These are phyloP conservation scores for Citrullus amarus DNA, from an alignment of 306 rosid genomes.

Conservation along the genomic window DNA sequence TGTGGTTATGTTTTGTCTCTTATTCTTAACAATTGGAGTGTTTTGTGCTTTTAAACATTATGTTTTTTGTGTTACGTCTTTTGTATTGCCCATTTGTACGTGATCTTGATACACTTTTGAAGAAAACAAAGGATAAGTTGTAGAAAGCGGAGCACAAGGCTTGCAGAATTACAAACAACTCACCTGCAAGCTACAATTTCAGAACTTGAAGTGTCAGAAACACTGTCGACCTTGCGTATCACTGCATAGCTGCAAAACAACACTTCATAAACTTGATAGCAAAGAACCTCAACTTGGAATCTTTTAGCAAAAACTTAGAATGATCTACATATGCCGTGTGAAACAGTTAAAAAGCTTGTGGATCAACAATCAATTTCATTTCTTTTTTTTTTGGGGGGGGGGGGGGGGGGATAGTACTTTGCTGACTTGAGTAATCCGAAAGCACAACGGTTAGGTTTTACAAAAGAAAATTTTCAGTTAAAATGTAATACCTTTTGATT, in stretches of 20 bases:
- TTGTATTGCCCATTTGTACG: background rate
- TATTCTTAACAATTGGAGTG: background rate
- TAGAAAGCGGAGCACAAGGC: background rate
- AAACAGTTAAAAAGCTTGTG: background rate
- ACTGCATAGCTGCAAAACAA: constrained; percentile 58
- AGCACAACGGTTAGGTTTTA: background rate
- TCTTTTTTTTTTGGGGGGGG: background rate
- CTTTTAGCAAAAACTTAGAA: background rate
- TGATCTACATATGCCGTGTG: background rate
- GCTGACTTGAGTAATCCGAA: background rate
- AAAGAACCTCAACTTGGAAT: background rate
- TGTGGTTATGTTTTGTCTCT: background rate
- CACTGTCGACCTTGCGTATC: constrained; percentile 55
- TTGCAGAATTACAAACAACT: constrained; percentile 16
- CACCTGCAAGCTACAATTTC: constrained; percentile 64
- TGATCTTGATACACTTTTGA: background rate
- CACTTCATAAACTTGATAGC: background rate
- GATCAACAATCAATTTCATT: background rate
- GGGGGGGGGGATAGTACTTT: background rate
- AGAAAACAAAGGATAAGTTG: background rate
- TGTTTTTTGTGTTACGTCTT: background rate
- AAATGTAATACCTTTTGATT: constrained; percentile 50
- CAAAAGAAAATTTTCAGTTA: background rate
- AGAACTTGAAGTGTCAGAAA: constrained; percentile 48
- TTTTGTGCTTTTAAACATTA: background rate